Percentiles rank a stretch among this genome's conserved stretches.
These are phyloP conservation scores for Teratosphaeria viscida DNA, from an alignment of 2,329 filamentous ascomycete species.

Conservation along the genomic window DNA sequence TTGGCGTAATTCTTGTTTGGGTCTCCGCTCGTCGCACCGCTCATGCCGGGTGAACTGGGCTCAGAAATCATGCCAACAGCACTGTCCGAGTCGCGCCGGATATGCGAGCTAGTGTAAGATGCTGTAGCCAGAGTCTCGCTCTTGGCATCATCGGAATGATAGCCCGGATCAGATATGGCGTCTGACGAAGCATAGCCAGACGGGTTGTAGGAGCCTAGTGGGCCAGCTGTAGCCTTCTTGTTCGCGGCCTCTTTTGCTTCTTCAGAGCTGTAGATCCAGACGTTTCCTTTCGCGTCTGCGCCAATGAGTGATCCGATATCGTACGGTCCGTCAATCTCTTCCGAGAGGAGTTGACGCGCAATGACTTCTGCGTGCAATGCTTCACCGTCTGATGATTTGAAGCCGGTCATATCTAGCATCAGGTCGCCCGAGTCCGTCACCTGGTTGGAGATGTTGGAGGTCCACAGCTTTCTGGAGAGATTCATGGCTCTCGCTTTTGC, in stretches of 20 bases:
- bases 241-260: slow-evolving; percentile 86
- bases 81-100: slow-evolving; percentile 57
- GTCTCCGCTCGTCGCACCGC: slow-evolving; percentile 42
- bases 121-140: slow-evolving; percentile 28
- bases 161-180: slow-evolving; percentile 82
- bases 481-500: slow-evolving; percentile 74
- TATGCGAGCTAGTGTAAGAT: slow-evolving; percentile 37
- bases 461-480: slow-evolving; percentile 76
- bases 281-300: slow-evolving; percentile 86
- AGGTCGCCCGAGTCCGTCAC: slow-evolving; percentile 89
- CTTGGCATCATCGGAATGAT: slow-evolving; percentile 79
- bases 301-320: slow-evolving; percentile 93
- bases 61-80: slow-evolving; percentile 57
- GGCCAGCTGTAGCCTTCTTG: slow-evolving; percentile 40
- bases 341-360: slow-evolving; percentile 80
- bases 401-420: slow-evolving; percentile 96
- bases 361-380: slow-evolving; percentile 86
- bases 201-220: slow-evolving; percentile 41
- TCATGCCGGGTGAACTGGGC: slow-evolving; percentile 35
- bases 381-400: slow-evolving; percentile 89
- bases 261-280: slow-evolving; percentile 99
- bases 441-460: slow-evolving; percentile 82
- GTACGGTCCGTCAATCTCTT: slow-evolving; percentile 89
- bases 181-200: slow-evolving; percentile 55
- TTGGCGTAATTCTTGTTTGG: slow-evolving; percentile 88